phyloP scores from a whole-genome alignment of 176 grass and related monocot genomes.

The Dendrocalamus sinicus region DNA sequence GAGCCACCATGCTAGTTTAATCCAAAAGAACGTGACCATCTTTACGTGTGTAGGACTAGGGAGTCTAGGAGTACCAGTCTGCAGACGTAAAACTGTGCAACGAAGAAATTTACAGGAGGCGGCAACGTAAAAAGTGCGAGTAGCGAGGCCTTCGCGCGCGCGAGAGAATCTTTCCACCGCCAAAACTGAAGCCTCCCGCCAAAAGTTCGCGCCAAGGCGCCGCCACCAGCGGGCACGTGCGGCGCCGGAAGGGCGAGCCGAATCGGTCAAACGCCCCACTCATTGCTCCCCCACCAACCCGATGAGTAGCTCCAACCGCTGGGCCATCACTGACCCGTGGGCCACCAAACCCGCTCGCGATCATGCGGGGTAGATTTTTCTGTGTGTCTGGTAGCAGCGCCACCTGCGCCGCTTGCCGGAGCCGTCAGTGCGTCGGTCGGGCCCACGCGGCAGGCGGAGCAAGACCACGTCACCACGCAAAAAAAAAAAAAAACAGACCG shows the following conservation, averaged over 20 bases:
- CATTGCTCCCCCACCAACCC: background rate
- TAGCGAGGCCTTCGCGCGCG: background rate
- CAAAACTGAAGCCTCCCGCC: conserved; percentile 30
- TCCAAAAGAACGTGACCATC: too few species aligned
- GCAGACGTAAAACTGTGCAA: background rate
- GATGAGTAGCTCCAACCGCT: too few species aligned
- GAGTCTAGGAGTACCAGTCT: background rate
- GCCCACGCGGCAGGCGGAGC: conserved; percentile 20
- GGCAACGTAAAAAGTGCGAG: background rate
- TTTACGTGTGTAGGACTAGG: background rate
- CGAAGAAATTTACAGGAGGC: background rate
- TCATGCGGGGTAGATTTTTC: background rate
- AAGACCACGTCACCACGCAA: too few species aligned
- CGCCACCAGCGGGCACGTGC: conserved; percentile 13
- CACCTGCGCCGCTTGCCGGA: background rate
- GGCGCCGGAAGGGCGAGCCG: background rate
- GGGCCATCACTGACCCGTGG: background rate
- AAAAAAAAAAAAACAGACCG: background rate
- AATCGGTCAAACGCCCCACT: conserved; percentile 30
- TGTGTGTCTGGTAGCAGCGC: background rate
- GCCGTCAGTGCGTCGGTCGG: conserved; percentile 35
- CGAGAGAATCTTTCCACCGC: conserved; percentile 7
- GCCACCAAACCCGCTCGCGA: fast-evolving
- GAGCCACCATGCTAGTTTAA: too few species aligned
- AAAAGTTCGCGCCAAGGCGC: conserved; percentile 50